phyloP scores from a whole-genome alignment of 306 rosid genomes.

The Gastrolobium villosum region DNA sequence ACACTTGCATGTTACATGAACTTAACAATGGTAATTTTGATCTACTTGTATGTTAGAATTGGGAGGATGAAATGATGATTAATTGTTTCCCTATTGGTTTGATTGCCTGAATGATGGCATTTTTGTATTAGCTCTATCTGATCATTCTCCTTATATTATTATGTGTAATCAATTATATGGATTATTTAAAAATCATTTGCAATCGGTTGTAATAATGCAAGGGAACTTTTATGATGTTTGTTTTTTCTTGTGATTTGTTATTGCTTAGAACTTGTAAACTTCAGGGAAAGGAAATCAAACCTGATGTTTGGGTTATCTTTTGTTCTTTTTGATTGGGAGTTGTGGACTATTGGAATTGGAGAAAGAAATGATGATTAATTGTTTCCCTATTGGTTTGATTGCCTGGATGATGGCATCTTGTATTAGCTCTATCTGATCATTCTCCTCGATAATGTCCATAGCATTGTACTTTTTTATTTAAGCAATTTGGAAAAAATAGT shows the following conservation, averaged over 20 bases:
- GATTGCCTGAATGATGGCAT: conserved; percentile 55
- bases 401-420: conserved; percentile 60
- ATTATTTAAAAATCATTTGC: not conserved
- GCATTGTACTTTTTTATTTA: too few species aligned
- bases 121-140: conserved; percentile 56
- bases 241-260: not conserved
- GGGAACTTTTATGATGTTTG: not conserved
- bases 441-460: not conserved
- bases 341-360: not conserved
- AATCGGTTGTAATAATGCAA: not conserved
- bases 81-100: conserved; percentile 56
- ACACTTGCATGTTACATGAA: not conserved
- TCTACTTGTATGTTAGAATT: not conserved
- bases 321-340: not conserved
- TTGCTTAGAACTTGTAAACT: too few species aligned
- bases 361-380: conserved; percentile 55
- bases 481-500: not conserved
- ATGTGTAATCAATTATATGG: not conserved
- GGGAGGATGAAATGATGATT: conserved; percentile 47
- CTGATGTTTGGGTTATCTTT: too few species aligned
- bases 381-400: conserved; percentile 72
- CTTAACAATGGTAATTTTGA: not conserved
- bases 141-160: conserved; percentile 45
- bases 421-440: conserved; percentile 70
- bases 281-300: not conserved